phyloP scores from a whole-genome alignment of 225 moss, liverwort and hornwort genomes.

The Physcomitrellopsis africana region DNA sequence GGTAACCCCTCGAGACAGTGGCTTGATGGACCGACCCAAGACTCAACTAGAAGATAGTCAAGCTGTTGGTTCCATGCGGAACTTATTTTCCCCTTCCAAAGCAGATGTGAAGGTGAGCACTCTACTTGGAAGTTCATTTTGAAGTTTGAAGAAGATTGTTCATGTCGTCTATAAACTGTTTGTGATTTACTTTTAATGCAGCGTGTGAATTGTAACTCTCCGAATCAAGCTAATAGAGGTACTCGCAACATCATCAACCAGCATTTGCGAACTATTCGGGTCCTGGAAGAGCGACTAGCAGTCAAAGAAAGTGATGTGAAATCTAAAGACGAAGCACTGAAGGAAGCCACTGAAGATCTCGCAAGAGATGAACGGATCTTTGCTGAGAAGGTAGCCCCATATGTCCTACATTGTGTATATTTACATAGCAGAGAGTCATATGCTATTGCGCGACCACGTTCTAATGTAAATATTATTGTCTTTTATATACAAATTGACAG shows the following conservation, averaged over 20 bases:
- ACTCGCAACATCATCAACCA: constrained; percentile 84
- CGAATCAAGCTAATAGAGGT: constrained; percentile 61
- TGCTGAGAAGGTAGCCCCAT: constrained; percentile 73
- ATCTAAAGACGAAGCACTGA: constrained; percentile 76
- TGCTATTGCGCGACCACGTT: constrained; percentile 18
- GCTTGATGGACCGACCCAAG: constrained; percentile 22
- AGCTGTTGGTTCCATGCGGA: constrained; percentile 32
- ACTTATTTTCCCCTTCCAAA: constrained; percentile 52
- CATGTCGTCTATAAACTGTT: constrained; percentile 26
- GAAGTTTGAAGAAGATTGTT: constrained; percentile 7
- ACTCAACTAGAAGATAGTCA: constrained; percentile 60
- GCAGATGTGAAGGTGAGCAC: constrained; percentile 53
- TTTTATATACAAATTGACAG: constrained; percentile 37
- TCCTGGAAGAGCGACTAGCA: constrained; percentile 78
- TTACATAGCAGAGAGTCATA: neutral
- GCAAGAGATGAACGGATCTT: constrained; percentile 88
- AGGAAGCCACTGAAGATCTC: constrained; percentile 87
- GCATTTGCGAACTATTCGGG: constrained; percentile 76
- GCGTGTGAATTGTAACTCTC: constrained; percentile 61
- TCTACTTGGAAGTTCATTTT: constrained; percentile 20
- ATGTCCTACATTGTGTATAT: neutral
- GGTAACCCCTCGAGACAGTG: constrained; percentile 38
- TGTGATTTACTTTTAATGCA: constrained; percentile 43
- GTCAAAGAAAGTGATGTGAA: constrained; percentile 71
- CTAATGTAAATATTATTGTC: constrained; percentile 19